Conservation (phyloP, 73 alveolate genomes). For the Stentor coeruleus region DNA sequence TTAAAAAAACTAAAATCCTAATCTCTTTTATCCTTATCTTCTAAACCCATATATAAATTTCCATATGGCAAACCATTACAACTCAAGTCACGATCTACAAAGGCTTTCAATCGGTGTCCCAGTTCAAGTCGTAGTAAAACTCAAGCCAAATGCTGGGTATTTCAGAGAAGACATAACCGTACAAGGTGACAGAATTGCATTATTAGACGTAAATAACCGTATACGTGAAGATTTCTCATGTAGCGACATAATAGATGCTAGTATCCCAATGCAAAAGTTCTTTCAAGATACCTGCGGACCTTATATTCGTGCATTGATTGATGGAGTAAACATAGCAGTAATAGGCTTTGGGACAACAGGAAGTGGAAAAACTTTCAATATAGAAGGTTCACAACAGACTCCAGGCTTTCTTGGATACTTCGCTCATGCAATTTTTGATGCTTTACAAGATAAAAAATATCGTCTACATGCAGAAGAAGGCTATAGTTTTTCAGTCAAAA, state of each 20-base stretch:
- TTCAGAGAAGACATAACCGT: slow-evolving; percentile 50
- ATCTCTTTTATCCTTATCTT: no score
- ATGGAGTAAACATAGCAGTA: slow-evolving; percentile 91
- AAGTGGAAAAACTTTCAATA: slow-evolving; percentile 92
- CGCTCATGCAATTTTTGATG: slow-evolving; percentile 85
- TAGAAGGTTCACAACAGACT: slow-evolving; percentile 92
- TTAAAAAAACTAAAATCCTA: not conserved
- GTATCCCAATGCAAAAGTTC: slow-evolving; percentile 47
- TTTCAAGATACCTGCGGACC: slow-evolving; percentile 48
- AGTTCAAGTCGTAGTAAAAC: slow-evolving; percentile 22
- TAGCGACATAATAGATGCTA: slow-evolving; percentile 47
- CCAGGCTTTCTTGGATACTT: slow-evolving; percentile 87
- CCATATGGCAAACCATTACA: not conserved
- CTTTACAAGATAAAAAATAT: slow-evolving; percentile 85
- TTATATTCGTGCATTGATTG: slow-evolving; percentile 44
- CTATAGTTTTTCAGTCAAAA: slow-evolving; percentile 82
- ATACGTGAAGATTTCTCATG: slow-evolving; percentile 62
- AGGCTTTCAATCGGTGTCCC: slow-evolving; percentile 32
- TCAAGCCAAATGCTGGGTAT: slow-evolving; percentile 56
- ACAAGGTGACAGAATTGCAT: slow-evolving; percentile 40
- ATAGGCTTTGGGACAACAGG: slow-evolving; percentile 97
- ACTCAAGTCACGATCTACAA: slow-evolving; percentile 9
- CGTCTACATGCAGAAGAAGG: slow-evolving; percentile 63
- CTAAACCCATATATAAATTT: no score
- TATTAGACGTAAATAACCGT: slow-evolving; percentile 59